Conservation (phyloP, 768 basidiomycete species). For the Boletellus ananas region DNA sequence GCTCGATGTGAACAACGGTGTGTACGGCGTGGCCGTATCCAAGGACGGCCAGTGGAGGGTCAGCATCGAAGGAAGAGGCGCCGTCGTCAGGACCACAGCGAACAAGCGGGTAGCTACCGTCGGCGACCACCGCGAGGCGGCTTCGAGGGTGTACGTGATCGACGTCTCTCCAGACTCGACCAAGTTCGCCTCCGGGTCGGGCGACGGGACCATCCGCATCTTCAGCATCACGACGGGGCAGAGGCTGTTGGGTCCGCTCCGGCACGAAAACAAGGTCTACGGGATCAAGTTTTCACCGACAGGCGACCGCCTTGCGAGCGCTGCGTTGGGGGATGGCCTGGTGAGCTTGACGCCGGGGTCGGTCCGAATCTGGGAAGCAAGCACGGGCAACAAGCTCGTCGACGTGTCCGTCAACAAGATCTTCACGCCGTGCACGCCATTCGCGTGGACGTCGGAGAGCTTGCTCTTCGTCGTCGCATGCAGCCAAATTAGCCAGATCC, state of each 20-base stretch:
- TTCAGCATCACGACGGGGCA: conserved; percentile 6
- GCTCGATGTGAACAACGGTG: not conserved
- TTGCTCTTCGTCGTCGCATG: conserved; percentile 2
- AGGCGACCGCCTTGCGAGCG: not conserved
- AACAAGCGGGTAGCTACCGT: conserved; percentile 2
- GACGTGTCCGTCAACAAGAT: conserved; percentile 2
- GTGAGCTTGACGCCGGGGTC: not conserved
- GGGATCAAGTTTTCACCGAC: conserved; percentile 7
- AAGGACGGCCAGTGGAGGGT: conserved; percentile 12
- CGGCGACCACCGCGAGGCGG: not conserved
- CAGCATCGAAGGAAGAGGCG: not conserved
- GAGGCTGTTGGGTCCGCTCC: not conserved
- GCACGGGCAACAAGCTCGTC: conserved; percentile 2
- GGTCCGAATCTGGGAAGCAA: conserved; percentile 5
- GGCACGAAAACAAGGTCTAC: conserved; percentile 2
- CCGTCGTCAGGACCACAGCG: conserved; percentile 1
- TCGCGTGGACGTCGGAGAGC: conserved; percentile 1
- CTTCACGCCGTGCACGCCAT: conserved; percentile 2
- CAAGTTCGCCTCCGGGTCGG: conserved; percentile 6
- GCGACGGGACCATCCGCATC: conserved; percentile 3
- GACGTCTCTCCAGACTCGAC: conserved; percentile 13
- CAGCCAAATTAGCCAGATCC: conserved; percentile 1
- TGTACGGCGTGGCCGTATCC: not conserved
- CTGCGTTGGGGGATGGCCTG: not conserved
- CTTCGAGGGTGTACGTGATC: not conserved